Percentiles rank a stretch among this genome's conserved stretches.
These are phyloP conservation scores for Cyberlindnera maclurae DNA, from an alignment of 805 yeast species.

Conservation along the genomic window DNA sequence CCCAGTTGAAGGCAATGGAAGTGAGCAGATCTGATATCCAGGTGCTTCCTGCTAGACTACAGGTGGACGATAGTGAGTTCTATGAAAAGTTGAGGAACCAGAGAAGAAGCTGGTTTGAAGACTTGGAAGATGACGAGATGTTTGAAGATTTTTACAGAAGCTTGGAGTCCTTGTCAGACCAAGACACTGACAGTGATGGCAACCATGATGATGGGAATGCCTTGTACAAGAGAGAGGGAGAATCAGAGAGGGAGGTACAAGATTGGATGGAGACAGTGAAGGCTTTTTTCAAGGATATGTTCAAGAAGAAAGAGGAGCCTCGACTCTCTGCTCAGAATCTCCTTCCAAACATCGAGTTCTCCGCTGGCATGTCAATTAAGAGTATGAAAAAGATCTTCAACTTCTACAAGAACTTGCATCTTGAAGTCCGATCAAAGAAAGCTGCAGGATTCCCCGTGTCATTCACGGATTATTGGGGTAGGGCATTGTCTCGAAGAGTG, in stretches of 20 bases:
- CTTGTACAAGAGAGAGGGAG: constrained; percentile 2
- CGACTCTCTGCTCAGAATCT: constrained; percentile 10
- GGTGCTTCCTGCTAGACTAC: constrained; percentile 17
- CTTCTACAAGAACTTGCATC: constrained; percentile 47
- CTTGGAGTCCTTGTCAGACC: constrained; percentile 12
- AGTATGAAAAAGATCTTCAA: constrained; percentile 29
- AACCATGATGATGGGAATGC: neutral
- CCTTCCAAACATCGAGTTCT: constrained; percentile 17
- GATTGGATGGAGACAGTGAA: constrained; percentile 19
- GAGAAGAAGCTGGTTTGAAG: constrained; percentile 7
- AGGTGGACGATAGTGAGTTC: constrained; percentile 18
- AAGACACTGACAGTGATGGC: constrained; percentile 1
- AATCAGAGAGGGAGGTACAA: constrained; percentile 12
- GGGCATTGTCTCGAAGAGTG: constrained; percentile 45
- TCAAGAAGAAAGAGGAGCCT: constrained; percentile 20
- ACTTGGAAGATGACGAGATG: constrained; percentile 9
- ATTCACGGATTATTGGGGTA: constrained; percentile 64
- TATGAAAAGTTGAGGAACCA: constrained; percentile 18
- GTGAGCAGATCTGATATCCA: constrained; percentile 24
- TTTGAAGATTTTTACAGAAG: constrained; percentile 20
- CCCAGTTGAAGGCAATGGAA: constrained; percentile 39
- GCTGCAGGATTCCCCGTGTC: constrained; percentile 47
- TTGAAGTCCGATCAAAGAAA: constrained; percentile 46
- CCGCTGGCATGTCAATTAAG: constrained; percentile 21
- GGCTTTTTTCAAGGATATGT: constrained; percentile 20